Conservation (phyloP, 2,329 filamentous ascomycete genomes). For the Aspergillus transmontanensis region DNA sequence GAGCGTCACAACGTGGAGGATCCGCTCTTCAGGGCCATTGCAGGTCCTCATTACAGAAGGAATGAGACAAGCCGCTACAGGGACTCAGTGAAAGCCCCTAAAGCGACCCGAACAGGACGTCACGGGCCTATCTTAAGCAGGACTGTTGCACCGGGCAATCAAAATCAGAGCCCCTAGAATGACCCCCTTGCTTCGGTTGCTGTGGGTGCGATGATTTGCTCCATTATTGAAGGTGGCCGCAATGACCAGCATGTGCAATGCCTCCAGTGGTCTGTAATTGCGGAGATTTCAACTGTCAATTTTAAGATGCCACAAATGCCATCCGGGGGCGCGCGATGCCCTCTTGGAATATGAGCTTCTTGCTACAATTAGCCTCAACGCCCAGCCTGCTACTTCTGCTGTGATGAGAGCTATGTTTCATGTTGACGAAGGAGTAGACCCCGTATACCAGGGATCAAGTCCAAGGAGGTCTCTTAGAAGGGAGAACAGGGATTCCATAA, state of each 20-base stretch:
- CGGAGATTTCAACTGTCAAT: conserved; percentile 15
- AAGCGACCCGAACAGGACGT: conserved; percentile 23
- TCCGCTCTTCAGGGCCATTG: conserved; percentile 24
- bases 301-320: conserved; percentile 17
- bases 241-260: conserved; percentile 22
- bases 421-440: not conserved
- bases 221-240: conserved; percentile 26
- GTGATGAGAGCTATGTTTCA: not conserved
- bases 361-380: conserved; percentile 1
- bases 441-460: not conserved
- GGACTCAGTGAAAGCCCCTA: conserved; percentile 18
- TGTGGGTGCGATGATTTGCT: conserved; percentile 19
- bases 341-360: conserved; percentile 7
- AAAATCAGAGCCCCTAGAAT: conserved; percentile 26
- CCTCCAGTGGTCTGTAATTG: conserved; percentile 13
- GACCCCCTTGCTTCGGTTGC: conserved; percentile 32
- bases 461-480: conserved; percentile 10
- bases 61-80: conserved; percentile 34
- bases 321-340: conserved; percentile 11
- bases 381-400: not conserved
- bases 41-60: conserved; percentile 33
- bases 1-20: conserved; percentile 37
- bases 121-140: conserved; percentile 17
- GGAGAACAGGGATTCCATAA: conserved; percentile 15
- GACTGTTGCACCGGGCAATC: conserved; percentile 30